These are phyloP conservation scores for Ashbya aceris DNA, from an alignment of 1,139 yeast genomes.

Conservation along the genomic window DNA sequence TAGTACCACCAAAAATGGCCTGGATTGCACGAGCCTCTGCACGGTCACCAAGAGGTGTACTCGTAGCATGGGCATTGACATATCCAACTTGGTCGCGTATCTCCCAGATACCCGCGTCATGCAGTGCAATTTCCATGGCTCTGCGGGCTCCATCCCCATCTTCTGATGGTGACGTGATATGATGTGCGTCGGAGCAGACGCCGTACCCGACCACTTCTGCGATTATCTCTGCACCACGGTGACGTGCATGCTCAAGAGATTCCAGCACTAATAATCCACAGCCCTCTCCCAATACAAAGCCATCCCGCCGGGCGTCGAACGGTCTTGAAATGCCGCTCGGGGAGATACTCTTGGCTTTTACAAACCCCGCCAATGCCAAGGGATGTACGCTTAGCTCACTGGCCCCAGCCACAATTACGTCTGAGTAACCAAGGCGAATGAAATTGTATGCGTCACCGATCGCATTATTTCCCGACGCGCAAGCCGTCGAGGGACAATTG, in stretches of 20 bases:
- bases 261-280: slow-evolving; percentile 75
- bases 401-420: slow-evolving; percentile 88
- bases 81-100: slow-evolving; percentile 47
- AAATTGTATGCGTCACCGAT: slow-evolving; percentile 88
- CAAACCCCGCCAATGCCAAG: slow-evolving; percentile 80
- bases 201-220: slow-evolving; percentile 88
- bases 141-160: slow-evolving; percentile 78
- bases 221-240: slow-evolving; percentile 57
- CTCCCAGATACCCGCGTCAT: slow-evolving; percentile 8
- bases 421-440: slow-evolving; percentile 69
- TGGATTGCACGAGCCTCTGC: slow-evolving; percentile 78
- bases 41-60: slow-evolving; percentile 79
- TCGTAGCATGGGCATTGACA: slow-evolving; percentile 95
- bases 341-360: slow-evolving; percentile 76
- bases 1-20: slow-evolving; percentile 35
- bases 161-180: slow-evolving; percentile 83
- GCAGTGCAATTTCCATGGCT: slow-evolving; percentile 73
- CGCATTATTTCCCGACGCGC: slow-evolving; percentile 93
- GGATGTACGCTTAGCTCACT: slow-evolving; percentile 87
- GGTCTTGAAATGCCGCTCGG: slow-evolving; percentile 73
- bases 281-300: slow-evolving; percentile 94
- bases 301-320: slow-evolving; percentile 67
- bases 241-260: slow-evolving; percentile 62
- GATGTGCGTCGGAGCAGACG: slow-evolving; percentile 82
- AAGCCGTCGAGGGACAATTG: slow-evolving; percentile 86